phyloP scores from a whole-genome alignment of 2,329 filamentous ascomycete species.

The Penicillium sp. region DNA sequence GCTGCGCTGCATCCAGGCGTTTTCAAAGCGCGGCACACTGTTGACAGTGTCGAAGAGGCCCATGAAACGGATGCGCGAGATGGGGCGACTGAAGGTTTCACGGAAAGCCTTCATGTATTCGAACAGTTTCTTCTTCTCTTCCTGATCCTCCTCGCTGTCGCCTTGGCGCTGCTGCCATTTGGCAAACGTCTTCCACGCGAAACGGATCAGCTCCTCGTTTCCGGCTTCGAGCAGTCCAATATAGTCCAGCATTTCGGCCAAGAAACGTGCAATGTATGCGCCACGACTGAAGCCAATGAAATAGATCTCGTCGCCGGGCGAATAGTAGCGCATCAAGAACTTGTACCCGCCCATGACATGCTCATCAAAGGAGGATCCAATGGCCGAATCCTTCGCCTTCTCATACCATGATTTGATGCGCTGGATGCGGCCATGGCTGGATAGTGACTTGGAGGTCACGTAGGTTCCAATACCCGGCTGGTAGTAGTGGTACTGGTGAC shows the following conservation, averaged over 20 bases:
- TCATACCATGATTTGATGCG: conserved; percentile 54
- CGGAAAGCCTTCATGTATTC: conserved; percentile 75
- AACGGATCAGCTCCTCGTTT: conserved; percentile 80
- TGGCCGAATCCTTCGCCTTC: conserved; percentile 61
- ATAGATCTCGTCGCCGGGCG: conserved; percentile 59
- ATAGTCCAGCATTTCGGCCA: conserved; percentile 81
- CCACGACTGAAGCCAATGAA: conserved; percentile 73
- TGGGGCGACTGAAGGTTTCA: conserved; percentile 74
- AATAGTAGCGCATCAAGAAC: conserved; percentile 73
- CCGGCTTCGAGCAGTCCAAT: conserved; percentile 75
- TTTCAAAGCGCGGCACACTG: conserved; percentile 73
- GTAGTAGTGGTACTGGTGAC: conserved; percentile 44
- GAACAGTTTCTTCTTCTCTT: conserved; percentile 55
- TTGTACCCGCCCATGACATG: conserved; percentile 82
- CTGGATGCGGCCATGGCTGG: conserved; percentile 34
- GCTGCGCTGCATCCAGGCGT: conserved; percentile 67
- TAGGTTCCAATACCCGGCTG: conserved; percentile 48
- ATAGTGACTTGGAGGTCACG: conserved; percentile 37
- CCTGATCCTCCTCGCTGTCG: conserved; percentile 28
- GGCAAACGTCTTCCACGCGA: conserved; percentile 66
- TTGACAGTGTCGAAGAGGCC: conserved; percentile 82
- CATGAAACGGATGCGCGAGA: conserved; percentile 70
- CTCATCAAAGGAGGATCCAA: conserved; percentile 76
- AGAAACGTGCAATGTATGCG: conserved; percentile 69
- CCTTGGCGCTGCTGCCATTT: conserved; percentile 42